Base-by-base conservation (phyloP, 305 asterid genomes). In the Fraxinus sp. region DNA sequence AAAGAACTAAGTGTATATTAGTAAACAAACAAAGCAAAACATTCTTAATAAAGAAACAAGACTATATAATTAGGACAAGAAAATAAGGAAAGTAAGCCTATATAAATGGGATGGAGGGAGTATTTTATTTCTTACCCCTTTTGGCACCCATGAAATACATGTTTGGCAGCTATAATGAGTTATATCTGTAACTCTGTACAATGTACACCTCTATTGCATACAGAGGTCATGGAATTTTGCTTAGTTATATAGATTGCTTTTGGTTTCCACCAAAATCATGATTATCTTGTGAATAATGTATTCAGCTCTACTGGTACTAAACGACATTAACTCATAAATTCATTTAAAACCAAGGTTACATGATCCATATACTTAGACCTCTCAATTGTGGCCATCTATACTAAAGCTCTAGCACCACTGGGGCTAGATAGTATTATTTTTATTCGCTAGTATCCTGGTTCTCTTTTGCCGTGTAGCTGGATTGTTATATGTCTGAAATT, bases 381-480 rank as follows among this genome's bases (percentile, higher is more conserved):
- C 14, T 49, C 59, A 49, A 49, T 1, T 49, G 18, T 49, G 20
- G 7, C 18, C 7, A 14, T 5, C 20, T 49, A 49, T 5, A 49
- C 18, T 49, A 16, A 16, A 49, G 7, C 59, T 14, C 20, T 46
- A 49, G 20, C 20, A 14, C 59, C 7, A 49, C 6, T 16, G 18
- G 7, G 59, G 18, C 59, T 49, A 49, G 18, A 14, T 49, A 49
- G 1, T 5, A 49, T 49, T 14, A 49, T 49, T 49, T 4, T 49
- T 49, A 14, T 49, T 5, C 16, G 18, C 59, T 49, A 72, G 52
- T 20, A 41, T 22, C 71, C 39, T 78, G 28, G n/a, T 11, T 10
- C 26, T 81, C 80, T 70, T 80, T 83, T 73, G 7, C 66, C 37
- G 28, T 66, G 74, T 81, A 77, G 79, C 32, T 78, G 78, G 36